Percentiles rank a stretch among this genome's conserved stretches.
Evolutionary conservation across 345 rosid genomes (phyloP).

Genomic region (Lumnitzera racemosa): DNA sequence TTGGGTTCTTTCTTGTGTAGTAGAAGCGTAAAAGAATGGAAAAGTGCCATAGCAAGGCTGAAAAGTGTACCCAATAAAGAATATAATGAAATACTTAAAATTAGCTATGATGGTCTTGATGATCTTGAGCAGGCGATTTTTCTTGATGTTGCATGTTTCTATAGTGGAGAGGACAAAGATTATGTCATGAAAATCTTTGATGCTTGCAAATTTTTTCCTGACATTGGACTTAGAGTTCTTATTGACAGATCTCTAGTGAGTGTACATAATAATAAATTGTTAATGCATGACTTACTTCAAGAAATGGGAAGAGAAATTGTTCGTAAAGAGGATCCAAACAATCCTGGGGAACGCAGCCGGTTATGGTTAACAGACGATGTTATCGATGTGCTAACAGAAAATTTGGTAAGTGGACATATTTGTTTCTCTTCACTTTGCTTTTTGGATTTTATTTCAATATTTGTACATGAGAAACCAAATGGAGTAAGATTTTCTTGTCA

Average conservation of each 20-base stretch:
- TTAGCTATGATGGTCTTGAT: constrained; percentile 18
- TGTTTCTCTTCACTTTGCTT: not conserved
- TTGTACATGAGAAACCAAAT: too few species aligned
- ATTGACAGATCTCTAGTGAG: constrained; percentile 15
- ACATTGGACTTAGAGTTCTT: constrained; percentile 17
- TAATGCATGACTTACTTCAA: constrained; percentile 30
- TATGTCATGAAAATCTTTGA: constrained; percentile 10
- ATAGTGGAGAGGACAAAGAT: constrained; percentile 8
- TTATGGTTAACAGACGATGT: constrained; percentile 20
- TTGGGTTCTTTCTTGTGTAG: constrained; percentile 21
- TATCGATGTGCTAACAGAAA: constrained; percentile 15
- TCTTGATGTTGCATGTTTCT: constrained; percentile 26
- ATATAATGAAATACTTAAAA: constrained; percentile 14
- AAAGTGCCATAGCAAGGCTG: constrained; percentile 14
- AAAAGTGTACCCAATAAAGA: constrained; percentile 12
- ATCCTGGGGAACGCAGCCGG: constrained; percentile 25
- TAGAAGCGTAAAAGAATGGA: constrained; percentile 14
- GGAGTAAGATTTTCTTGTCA: too few species aligned
- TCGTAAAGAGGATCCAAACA: constrained; percentile 18
- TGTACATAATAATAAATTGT: constrained; percentile 12
- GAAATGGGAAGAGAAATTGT: constrained; percentile 32
- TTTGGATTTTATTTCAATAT: too few species aligned
- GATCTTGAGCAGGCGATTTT: constrained; percentile 18
- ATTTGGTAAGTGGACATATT: constrained; percentile 9
- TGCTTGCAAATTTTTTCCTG: constrained; percentile 16